Percentiles rank a stretch among this genome's conserved stretches.
phyloP scores from a whole-genome alignment of 495 filamentous ascomycete species.

The Talaromyces borbonicus region DNA sequence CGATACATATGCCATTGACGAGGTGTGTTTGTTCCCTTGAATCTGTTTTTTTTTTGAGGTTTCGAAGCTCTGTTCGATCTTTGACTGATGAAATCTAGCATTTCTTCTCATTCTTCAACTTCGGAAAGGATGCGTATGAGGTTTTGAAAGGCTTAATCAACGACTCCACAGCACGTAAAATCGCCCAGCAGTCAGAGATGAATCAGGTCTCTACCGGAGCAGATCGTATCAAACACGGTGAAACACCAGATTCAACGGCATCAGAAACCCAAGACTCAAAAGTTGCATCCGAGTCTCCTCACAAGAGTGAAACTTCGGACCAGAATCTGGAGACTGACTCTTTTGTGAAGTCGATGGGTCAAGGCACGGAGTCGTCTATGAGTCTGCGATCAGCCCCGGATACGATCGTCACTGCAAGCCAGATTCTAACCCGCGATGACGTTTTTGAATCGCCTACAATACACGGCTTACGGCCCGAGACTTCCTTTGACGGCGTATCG shows the following conservation, averaged over 20 bases:
- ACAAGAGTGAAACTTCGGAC: slow-evolving; percentile 47
- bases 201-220: slow-evolving; percentile 18
- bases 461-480: slow-evolving; percentile 19
- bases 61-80: not conserved
- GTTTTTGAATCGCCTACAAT: slow-evolving; percentile 85
- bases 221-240: slow-evolving; percentile 17
- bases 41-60: too few species aligned
- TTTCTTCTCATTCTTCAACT: slow-evolving; percentile 92
- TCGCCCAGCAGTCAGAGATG: slow-evolving; percentile 16
- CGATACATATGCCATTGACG: slow-evolving; percentile 90
- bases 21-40: slow-evolving; percentile 49
- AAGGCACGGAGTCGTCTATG: slow-evolving; percentile 57
- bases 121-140: slow-evolving; percentile 73
- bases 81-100: slow-evolving; percentile 51
- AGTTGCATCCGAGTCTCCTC: slow-evolving; percentile 30
- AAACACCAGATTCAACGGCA: slow-evolving; percentile 10
- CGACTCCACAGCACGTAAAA: slow-evolving; percentile 46
- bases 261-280: slow-evolving; percentile 29
- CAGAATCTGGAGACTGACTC: slow-evolving; percentile 60
- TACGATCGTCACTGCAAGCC: slow-evolving; percentile 70
- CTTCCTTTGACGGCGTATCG: not conserved
- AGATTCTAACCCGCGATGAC: slow-evolving; percentile 77
- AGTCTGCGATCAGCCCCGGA: slow-evolving; percentile 65
- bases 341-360: slow-evolving; percentile 61
- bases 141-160: slow-evolving; percentile 67